Evolutionary conservation across 306 rosid genomes (phyloP), one percentile per base, ranked within the genome.

Genomic region (Cicer cuneatum): DNA sequence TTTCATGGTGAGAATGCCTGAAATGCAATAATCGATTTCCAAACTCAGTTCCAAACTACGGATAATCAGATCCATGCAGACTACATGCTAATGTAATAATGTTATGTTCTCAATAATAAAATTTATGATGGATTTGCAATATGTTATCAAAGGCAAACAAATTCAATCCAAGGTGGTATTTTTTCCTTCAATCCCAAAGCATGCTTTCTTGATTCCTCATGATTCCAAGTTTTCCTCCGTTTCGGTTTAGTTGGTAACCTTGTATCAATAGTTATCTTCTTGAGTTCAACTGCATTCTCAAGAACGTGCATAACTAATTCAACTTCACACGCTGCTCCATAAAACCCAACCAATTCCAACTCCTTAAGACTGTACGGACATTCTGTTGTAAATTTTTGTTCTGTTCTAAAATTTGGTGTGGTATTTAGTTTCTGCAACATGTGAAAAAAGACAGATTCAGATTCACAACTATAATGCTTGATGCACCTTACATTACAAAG

Each of bases 241-340:
- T 78, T 74, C 1, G 78, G 71, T 42, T 47, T 53, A 54, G 53
- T 65, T 74, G 75, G 72, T 57, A 79, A 57, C 48, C 78, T 57
- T 70, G 81, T 76, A 71, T 83, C 83, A 56, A 79, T 75, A 42
- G 62, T 79, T 48, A 83, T 75, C 78, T 79, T 83, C 24, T 56
- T 24, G 14, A 83, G 83, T 37, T 64, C 66, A 69, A 29, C 54
- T 29, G 81, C 66, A 63, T 69, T 69, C 39, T 69, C 66, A 74
- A 83, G 4, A 29, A 78, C 3, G 41, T 54, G 21, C 77, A 13
- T 62, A 15, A 56, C 53, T 15, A 78, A 29, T 62, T 83, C 83
- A 83, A 74, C 78, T 47, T 78, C 83, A 78, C 78, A 21, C 7
- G 60, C 40, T 39, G 67, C 75, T 39, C 86, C 83, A 64, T 75